A percentile compares a stretch with the other conserved stretches of the same genome.
Evolutionary conservation across 768 basidiomycete species (phyloP).

Genomic region (Boletus rex-veris): DNA sequence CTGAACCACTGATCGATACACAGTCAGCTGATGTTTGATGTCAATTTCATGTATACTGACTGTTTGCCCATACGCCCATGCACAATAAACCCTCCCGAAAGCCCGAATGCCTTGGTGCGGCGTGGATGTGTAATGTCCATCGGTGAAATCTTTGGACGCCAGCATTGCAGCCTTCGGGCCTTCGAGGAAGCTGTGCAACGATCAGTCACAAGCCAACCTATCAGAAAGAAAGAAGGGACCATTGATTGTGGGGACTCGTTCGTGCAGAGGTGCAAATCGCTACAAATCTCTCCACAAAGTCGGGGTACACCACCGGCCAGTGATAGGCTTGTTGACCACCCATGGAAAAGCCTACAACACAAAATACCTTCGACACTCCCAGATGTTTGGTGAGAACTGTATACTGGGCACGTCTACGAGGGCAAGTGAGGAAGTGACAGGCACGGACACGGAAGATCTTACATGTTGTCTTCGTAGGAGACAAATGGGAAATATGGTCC

Average conservation of each 20-base stretch:
- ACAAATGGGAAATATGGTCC: constrained; percentile 42
- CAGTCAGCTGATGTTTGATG: not conserved
- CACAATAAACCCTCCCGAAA: constrained; percentile 55
- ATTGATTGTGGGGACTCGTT: constrained; percentile 54
- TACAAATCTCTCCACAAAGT: constrained; percentile 46
- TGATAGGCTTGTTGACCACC: constrained; percentile 58
- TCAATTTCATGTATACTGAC: constrained; percentile 28
- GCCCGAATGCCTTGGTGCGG: constrained; percentile 53
- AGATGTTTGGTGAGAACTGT: constrained; percentile 41
- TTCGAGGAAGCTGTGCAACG: constrained; percentile 51
- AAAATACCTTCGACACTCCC: constrained; percentile 15
- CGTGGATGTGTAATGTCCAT: constrained; percentile 47
- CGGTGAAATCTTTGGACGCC: constrained; percentile 52
- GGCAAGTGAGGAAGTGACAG: not conserved
- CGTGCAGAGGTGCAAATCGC: constrained; percentile 53
- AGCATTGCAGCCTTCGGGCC: constrained; percentile 54
- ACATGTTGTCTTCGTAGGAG: constrained; percentile 60
- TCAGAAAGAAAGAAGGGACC: constrained; percentile 28
- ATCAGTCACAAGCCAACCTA: not conserved
- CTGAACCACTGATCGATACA: constrained; percentile 48
- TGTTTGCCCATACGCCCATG: constrained; percentile 60
- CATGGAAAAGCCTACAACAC: constrained; percentile 54
- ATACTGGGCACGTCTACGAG: constrained; percentile 49
- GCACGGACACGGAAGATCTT: constrained; percentile 4
- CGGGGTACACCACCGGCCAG: constrained; percentile 57